Base-by-base conservation (phyloP, 768 basidiomycete species). In the Cantharellus cinnabarinus region DNA sequence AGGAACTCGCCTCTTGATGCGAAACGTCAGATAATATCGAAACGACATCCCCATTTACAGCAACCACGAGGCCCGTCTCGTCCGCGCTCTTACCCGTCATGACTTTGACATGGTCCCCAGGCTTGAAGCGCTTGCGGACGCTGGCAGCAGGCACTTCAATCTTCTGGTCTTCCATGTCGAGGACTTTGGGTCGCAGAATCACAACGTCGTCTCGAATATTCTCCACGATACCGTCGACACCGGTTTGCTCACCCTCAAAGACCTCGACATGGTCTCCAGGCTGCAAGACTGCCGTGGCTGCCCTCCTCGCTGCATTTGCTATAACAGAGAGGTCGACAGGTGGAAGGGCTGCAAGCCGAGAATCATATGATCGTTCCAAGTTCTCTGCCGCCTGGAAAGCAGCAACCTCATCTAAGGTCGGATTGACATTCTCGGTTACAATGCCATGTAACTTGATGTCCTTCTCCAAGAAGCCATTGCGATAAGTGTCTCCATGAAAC, bases 81-180 rank as follows among this genome's bases (percentile, higher is more conserved):
- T 95, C 89, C 4, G 81, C 79, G 67, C 97, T 95, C 70, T 90
- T 83, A 34, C 95, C 95, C 14, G 82, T 77, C 82, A 98, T 90
- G 60, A 98, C 94, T 72, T 98, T 98, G 71, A 99, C 90, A 66
- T 99, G 95, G 71, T 98, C 94, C 66, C 95, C 95, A 59, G 90
- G 78, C 68, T 89, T 91, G 76, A 99, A 98, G 50, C 84, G 76
- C 72, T 99, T 99, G 65, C 93, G 76, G 2, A 98, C 91, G 68
- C 85, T 85, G 58, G 86, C 76, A 0, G 89, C 87, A 5, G 86
- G 83, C 4, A 93, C 76, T 60, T 91, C 88, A 59, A 93, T 78
- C 67, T 83, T 82, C 68, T 89, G 85, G 0, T 85, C 86, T 60
- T 89, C 86, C 56, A 94, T 77, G 60, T 95, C 93, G 38, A 86